Conservation (phyloP, 257 asterid species). For the Knoxia roxburghii region DNA sequence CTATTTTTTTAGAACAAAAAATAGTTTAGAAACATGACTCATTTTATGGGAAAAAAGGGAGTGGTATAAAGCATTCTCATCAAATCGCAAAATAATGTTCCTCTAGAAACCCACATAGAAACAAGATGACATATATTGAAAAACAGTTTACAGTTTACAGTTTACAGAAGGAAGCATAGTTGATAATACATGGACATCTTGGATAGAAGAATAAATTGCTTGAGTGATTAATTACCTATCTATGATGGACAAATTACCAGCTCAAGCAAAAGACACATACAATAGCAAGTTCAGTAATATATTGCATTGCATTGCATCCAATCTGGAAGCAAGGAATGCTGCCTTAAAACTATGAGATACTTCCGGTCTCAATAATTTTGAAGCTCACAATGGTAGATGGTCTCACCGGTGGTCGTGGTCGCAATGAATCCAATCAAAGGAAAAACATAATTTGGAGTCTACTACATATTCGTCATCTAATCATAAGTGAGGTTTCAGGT, state of each 20-base stretch:
- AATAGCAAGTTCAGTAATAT: not conserved
- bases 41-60: no score
- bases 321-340: not conserved
- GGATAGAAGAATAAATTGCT: not conserved
- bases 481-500: not conserved
- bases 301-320: not conserved
- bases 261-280: not conserved
- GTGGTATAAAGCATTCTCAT: not conserved
- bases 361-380: not conserved
- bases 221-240: not conserved
- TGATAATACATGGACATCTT: not conserved
- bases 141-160: not conserved
- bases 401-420: not conserved
- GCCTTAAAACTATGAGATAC: not conserved
- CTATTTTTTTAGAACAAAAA: no score
- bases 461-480: not conserved
- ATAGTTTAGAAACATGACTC: no score
- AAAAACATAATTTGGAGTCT: not conserved
- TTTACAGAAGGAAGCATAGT: not conserved
- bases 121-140: not conserved
- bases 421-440: not conserved
- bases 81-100: not conserved
- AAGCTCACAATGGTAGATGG: constrained; percentile 5
- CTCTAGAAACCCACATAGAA: not conserved
- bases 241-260: not conserved